Evolutionary conservation across 1,284 basidiomycete species (phyloP).

Genomic region (Puccinia coronata): DNA sequence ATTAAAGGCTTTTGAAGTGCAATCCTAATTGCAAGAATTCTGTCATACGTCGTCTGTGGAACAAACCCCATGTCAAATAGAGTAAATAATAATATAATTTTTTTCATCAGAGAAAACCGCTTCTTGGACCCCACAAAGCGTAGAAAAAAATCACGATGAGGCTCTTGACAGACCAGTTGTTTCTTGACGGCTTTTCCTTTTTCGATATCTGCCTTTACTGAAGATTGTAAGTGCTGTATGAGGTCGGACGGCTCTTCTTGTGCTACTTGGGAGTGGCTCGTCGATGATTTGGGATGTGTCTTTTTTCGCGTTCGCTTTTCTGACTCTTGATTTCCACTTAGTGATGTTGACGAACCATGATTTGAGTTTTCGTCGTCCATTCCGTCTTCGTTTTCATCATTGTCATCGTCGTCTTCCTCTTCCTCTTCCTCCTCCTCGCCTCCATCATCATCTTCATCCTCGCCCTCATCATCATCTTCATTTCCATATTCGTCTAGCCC

Average conservation of each 20-base stretch:
- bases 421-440: no score
- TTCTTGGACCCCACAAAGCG: no score
- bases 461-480: not conserved
- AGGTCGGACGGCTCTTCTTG: constrained; percentile 61
- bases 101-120: constrained; percentile 17
- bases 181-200: constrained; percentile 77
- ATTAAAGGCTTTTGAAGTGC: constrained; percentile 76
- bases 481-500: not conserved
- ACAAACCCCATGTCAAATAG: no score
- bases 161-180: constrained; percentile 69
- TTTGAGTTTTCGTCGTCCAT: not conserved
- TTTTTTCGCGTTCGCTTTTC: not conserved
- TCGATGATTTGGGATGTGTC: constrained; percentile 47
- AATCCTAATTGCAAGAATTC: constrained; percentile 80
- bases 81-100: no score
- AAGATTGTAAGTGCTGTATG: constrained; percentile 67
- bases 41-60: constrained; percentile 76
- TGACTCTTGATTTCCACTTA: not conserved
- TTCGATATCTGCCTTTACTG: constrained; percentile 65
- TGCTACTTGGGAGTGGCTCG: constrained; percentile 57
- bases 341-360: not conserved
- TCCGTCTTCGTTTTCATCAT: constrained; percentile 6
- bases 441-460: no score
- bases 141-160: not conserved
- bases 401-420: not conserved